Percentiles rank a stretch among this genome's conserved stretches.
phyloP scores from a whole-genome alignment of 768 basidiomycete species.

The Collybia nuda region DNA sequence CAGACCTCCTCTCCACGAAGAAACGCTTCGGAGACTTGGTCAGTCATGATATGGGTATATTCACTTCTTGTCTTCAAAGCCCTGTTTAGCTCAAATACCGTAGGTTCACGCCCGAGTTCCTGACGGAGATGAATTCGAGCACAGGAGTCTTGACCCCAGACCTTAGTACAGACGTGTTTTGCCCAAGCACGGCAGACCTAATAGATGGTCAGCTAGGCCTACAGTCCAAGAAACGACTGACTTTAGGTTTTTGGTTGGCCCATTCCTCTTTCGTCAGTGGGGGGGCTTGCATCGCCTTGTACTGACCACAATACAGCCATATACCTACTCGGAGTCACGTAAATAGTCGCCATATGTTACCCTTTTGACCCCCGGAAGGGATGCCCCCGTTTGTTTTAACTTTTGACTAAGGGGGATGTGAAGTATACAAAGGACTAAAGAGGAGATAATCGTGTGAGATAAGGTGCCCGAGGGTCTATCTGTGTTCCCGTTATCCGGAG shows the following conservation, averaged over 20 bases:
- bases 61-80: too few relatives aligned
- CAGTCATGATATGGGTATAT: not conserved
- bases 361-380: not conserved
- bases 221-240: not conserved
- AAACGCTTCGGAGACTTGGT: conserved; percentile 4
- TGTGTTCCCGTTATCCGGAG: too few relatives aligned
- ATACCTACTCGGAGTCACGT: conserved; percentile 1
- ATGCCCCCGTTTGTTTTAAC: too few relatives aligned
- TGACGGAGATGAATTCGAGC: conserved; percentile 10
- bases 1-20: conserved; percentile 7
- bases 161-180: not conserved
- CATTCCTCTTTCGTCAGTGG: conserved; percentile 15
- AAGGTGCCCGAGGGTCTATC: too few relatives aligned
- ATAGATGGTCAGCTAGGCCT: too few relatives aligned
- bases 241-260: conserved; percentile 5
- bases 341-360: conserved; percentile 7
- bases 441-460: too few relatives aligned
- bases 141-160: conserved; percentile 7
- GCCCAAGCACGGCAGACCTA: conserved; percentile 9
- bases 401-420: too few relatives aligned
- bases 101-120: conserved; percentile 4
- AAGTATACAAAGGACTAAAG: too few relatives aligned
- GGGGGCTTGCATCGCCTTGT: conserved; percentile 1
- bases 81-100: conserved; percentile 1
- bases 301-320: conserved; percentile 18